A percentile compares a stretch with the other conserved stretches of the same genome.
Conservation (phyloP, 129 eudicot genomes). For the Silybum marianum region DNA sequence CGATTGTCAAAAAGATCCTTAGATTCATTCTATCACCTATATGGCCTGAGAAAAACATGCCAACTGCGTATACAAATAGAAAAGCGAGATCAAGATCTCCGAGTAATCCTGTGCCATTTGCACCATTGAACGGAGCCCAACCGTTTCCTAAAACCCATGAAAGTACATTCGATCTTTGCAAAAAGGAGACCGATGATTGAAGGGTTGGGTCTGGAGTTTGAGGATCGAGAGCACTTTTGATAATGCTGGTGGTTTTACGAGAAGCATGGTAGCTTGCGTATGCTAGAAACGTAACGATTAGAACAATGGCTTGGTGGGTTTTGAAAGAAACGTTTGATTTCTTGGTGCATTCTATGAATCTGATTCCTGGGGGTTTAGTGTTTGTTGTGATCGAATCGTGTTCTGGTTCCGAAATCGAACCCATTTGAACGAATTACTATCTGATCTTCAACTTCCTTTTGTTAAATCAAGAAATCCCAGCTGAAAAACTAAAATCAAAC, state of each 20-base stretch:
- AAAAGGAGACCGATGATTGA: slow-evolving; percentile 46
- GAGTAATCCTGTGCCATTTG: slow-evolving; percentile 80
- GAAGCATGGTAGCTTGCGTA: slow-evolving; percentile 78
- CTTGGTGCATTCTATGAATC: slow-evolving; percentile 49
- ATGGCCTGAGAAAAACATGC: slow-evolving; percentile 93
- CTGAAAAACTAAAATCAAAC: slow-evolving; percentile 27
- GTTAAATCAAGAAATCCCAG: background rate
- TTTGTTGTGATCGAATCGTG: slow-evolving; percentile 14
- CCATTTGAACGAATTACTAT: slow-evolving; percentile 43
- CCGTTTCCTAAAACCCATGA: slow-evolving; percentile 61
- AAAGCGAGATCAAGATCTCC: slow-evolving; percentile 94
- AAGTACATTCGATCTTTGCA: slow-evolving; percentile 28
- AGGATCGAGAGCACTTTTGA: slow-evolving; percentile 96
- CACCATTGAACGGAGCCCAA: slow-evolving; percentile 85
- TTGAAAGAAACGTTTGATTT: slow-evolving; percentile 57
- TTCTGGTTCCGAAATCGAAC: slow-evolving; percentile 41
- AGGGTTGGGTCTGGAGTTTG: slow-evolving; percentile 40
- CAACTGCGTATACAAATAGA: slow-evolving; percentile 78
- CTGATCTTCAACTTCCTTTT: background rate
- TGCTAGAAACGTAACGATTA: slow-evolving; percentile 76
- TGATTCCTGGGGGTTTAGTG: slow-evolving; percentile 72
- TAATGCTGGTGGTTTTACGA: slow-evolving; percentile 82
- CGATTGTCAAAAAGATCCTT: slow-evolving; percentile 72
- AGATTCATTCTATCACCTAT: slow-evolving; percentile 85
- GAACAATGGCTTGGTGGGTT: slow-evolving; percentile 72